Conservation (phyloP, 228 moss, liverwort and hornwort genomes). For the Sphagnum magellanicum region DNA sequence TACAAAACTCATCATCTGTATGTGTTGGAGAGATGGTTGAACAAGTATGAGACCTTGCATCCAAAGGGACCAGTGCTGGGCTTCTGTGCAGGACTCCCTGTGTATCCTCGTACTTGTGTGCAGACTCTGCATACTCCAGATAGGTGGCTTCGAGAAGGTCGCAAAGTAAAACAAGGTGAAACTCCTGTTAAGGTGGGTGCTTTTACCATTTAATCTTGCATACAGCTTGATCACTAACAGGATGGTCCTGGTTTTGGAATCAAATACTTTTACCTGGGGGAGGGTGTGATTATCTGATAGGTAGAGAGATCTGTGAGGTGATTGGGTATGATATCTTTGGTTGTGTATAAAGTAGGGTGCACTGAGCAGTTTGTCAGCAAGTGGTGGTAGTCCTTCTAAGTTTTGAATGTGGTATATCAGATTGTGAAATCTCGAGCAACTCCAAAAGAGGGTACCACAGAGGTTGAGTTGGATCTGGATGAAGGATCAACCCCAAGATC, state of each 20-base stretch:
- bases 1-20: conserved; percentile 92
- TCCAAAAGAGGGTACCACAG: conserved; percentile 32
- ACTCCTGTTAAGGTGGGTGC: conserved; percentile 67
- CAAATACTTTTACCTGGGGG: too few relatives aligned
- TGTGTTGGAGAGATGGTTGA: conserved; percentile 86
- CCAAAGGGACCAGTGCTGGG: conserved; percentile 90
- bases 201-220: background rate
- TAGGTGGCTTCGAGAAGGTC: conserved; percentile 94
- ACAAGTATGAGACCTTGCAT: conserved; percentile 82
- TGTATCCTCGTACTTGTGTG: conserved; percentile 74
- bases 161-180: conserved; percentile 76
- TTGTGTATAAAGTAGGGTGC: too few relatives aligned
- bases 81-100: conserved; percentile 84
- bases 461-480: conserved; percentile 25
- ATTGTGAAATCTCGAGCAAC: conserved; percentile 43
- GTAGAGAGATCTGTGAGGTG: too few relatives aligned
- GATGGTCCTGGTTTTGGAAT: too few relatives aligned
- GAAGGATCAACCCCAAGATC: conserved; percentile 48
- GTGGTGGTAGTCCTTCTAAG: conserved; percentile 23
- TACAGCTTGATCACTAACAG: too few relatives aligned
- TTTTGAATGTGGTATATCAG: conserved; percentile 5
- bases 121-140: conserved; percentile 87
- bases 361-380: background rate
- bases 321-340: too few relatives aligned
- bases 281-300: too few relatives aligned